Conservation (phyloP, 148 eudicot genomes). For the Fagopyrum esculentum region DNA sequence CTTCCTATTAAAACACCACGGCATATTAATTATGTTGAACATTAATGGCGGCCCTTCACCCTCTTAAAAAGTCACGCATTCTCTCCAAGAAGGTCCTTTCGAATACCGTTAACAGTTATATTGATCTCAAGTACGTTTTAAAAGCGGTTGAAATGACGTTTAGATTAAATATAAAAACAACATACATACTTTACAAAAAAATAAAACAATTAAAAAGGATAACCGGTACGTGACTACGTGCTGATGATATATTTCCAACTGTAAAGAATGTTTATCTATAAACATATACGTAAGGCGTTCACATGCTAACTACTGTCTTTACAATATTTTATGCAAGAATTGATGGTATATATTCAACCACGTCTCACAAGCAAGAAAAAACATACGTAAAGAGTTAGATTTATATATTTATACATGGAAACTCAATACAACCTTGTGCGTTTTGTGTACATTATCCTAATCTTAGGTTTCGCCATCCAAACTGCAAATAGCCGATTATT, state of each 20-base stretch:
- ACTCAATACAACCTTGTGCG: background rate
- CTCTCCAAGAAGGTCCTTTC: background rate
- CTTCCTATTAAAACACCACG: no score
- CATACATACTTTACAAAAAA: no score
- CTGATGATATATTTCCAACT: background rate
- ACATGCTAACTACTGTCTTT: background rate
- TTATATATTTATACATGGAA: background rate
- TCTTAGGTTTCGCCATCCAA: background rate
- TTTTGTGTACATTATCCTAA: background rate
- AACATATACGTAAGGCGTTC: background rate
- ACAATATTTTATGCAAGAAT: background rate
- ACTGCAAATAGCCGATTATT: background rate
- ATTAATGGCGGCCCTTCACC: background rate
- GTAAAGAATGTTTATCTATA: background rate
- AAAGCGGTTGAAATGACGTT: background rate
- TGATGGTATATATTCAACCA: background rate
- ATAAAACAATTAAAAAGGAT: no score
- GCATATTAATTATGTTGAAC: no score
- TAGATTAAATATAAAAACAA: background rate
- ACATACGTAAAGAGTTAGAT: background rate
- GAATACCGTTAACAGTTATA: conserved; percentile 11
- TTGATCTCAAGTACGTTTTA: background rate
- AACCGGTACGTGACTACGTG: no score
- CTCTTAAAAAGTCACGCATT: background rate
- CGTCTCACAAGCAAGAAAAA: background rate